Percentiles rank a stretch among this genome's conserved stretches.
Evolutionary conservation across 2,329 filamentous ascomycete species (phyloP).

Genomic region (Beauveria medogensis): DNA sequence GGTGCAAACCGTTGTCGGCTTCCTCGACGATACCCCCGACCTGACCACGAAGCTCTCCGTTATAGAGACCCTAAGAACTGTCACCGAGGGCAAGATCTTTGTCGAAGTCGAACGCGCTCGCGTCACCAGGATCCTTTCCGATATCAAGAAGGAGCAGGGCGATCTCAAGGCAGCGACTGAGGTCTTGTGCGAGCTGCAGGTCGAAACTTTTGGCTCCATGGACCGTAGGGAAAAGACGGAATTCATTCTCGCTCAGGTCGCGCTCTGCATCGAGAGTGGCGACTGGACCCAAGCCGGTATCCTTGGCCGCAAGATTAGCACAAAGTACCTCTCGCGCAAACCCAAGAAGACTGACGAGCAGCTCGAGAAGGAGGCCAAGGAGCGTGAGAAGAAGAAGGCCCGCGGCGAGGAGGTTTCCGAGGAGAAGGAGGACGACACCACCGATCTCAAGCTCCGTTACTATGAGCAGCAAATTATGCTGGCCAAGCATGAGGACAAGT

Average conservation of each 20-base stretch:
- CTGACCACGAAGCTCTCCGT: constrained; percentile 83
- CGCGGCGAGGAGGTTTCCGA: constrained; percentile 71
- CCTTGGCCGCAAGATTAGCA: constrained; percentile 93
- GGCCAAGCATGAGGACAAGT: constrained; percentile 95
- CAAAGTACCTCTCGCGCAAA: constrained; percentile 80
- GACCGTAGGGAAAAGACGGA: constrained; percentile 95
- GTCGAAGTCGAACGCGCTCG: constrained; percentile 97
- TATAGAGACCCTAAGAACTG: constrained; percentile 90
- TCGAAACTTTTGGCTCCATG: constrained; percentile 99
- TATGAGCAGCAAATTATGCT: constrained; percentile 96
- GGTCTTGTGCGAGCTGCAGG: constrained; percentile 92
- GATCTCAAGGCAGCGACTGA: constrained; percentile 86
- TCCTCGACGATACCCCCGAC: constrained; percentile 78
- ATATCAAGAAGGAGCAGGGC: constrained; percentile 95
- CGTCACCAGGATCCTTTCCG: constrained; percentile 86
- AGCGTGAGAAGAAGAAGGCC: constrained; percentile 76
- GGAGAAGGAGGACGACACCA: constrained; percentile 79
- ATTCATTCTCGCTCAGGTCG: constrained; percentile 93
- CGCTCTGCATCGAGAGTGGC: constrained; percentile 86
- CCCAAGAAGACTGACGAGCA: constrained; percentile 85
- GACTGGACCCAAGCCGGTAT: constrained; percentile 97
- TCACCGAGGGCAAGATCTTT: constrained; percentile 99
- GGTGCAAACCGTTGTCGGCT: constrained; percentile 93
- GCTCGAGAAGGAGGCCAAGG: constrained; percentile 83
- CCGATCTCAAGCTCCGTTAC: constrained; percentile 89